Base-by-base conservation (phyloP, 306 rosid genomes). In the Inga laurina region DNA sequence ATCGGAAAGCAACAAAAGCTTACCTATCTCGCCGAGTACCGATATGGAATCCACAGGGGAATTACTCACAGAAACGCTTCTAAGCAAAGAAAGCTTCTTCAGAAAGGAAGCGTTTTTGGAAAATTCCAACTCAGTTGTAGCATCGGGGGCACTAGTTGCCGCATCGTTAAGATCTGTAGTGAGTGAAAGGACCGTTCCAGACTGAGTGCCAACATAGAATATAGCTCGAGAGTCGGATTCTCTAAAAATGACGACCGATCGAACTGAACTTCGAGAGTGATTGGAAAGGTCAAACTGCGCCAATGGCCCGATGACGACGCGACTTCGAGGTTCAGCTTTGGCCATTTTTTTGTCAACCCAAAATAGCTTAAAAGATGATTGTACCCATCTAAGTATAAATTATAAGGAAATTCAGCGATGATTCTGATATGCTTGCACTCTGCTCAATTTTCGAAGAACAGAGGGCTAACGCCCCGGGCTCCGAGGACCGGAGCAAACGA, bases 261-360 rank as follows among this genome's bases (percentile, higher is more conserved):
- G 92, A 73, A 89, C 77, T 66, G 91, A 87, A 75, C 86, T 87
- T 49, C 82, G 87, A 57, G 91, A 85, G 86, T 91, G 88, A 41
- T 79, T 77, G 52, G 91, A 86, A 72, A 93, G 81, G 70, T 92
- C 93, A 74, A 87, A 91, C 74, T 91, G 89, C 21, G 92, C 87
- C 76, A 87, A 80, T n/a, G 93, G 94, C 81, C 94, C 97, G 27
- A 96, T 81, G 59, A 96, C 97, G 57, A 88, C 87, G 61, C 97
- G 93, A 86, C 78, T 84, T 76, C 87, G 85, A 48, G 84, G 51
- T 81, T 95, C 89, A 34, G 85, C 46, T 86, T 89, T 88, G 3
- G 90, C 90, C 97, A 93, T 93, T 62, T 13, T 21, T 45, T 4
- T 37, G 34, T 59, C 37, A 69, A 37, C 43, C 54, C 12, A 16